Percentiles rank a stretch among this genome's conserved stretches.
Conservation (phyloP, 495 filamentous ascomycete genomes). For the Neurospora sp. region DNA sequence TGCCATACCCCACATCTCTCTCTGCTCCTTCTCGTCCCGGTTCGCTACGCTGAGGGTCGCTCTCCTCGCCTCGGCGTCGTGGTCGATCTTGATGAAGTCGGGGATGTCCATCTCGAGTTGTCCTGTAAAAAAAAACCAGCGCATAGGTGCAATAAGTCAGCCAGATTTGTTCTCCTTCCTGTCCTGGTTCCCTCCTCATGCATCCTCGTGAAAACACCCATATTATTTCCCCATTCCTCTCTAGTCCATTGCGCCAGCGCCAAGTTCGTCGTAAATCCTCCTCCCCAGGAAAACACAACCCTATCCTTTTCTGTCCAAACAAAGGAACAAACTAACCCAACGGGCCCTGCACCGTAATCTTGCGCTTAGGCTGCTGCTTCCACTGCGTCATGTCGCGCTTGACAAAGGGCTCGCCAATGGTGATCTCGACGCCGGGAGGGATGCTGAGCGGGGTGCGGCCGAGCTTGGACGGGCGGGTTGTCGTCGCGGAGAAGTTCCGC, state of each 20-base stretch:
- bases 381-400: conserved; percentile 43
- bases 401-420: conserved; percentile 47
- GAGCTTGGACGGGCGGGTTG: conserved; percentile 63
- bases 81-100: conserved; percentile 56
- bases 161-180: not conserved
- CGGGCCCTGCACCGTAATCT: conserved; percentile 60
- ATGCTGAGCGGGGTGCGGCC: conserved; percentile 73
- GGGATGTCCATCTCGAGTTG: conserved; percentile 65
- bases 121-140: conserved; percentile 31
- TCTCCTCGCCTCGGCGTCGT: conserved; percentile 49
- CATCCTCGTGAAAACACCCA: not conserved
- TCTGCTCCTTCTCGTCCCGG: conserved; percentile 54
- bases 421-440: conserved; percentile 70
- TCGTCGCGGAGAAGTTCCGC: conserved; percentile 58
- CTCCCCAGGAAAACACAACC: too few relatives aligned
- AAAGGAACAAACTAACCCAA: conserved; percentile 43
- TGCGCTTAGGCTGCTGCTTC: conserved; percentile 44
- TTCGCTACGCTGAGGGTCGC: conserved; percentile 59
- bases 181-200: not conserved
- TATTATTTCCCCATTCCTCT: too few relatives aligned
- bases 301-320: too few relatives aligned
- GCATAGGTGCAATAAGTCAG: not conserved
- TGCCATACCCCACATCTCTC: conserved; percentile 92
- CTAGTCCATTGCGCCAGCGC: not conserved
- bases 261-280: not conserved